Evolutionary conservation across 768 basidiomycete genomes (phyloP).

Genomic region (Phylloporus rhodoxanthus): DNA sequence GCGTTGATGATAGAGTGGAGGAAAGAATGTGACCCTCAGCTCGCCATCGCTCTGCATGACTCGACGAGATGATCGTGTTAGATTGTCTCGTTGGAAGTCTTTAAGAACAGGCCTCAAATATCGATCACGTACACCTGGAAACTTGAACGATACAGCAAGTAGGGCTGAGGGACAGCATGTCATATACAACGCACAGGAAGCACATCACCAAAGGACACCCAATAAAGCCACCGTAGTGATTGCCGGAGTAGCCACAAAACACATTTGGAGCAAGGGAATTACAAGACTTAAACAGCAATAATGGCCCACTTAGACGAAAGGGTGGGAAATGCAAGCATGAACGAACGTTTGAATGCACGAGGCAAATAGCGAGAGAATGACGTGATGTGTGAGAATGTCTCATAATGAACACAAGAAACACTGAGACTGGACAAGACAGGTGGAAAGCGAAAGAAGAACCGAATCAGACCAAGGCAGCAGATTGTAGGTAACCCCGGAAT

Average conservation of each 20-base stretch:
- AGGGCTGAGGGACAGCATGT: neutral
- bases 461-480: constrained; percentile 60
- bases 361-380: neutral
- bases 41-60: constrained; percentile 16
- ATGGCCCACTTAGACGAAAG: neutral
- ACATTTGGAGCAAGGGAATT: neutral
- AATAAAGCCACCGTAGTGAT: constrained; percentile 11
- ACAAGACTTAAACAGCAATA: constrained; percentile 14
- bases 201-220: constrained; percentile 20
- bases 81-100: constrained; percentile 3
- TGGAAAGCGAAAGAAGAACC: neutral
- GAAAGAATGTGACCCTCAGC: constrained; percentile 57
- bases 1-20: constrained; percentile 61
- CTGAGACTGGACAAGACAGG: neutral
- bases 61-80: neutral
- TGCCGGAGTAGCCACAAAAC: neutral
- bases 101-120: neutral
- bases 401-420: constrained; percentile 10
- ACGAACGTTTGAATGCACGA: neutral
- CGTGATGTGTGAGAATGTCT: constrained; percentile 9
- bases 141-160: neutral
- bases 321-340: constrained; percentile 5
- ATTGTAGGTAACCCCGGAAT: constrained; percentile 69
- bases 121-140: neutral
- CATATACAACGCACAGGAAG: constrained; percentile 7